A percentile compares a stretch with the other conserved stretches of the same genome.
phyloP scores from a whole-genome alignment of 176 grass and related monocot species.

The Eremochloa ophiuroides region DNA sequence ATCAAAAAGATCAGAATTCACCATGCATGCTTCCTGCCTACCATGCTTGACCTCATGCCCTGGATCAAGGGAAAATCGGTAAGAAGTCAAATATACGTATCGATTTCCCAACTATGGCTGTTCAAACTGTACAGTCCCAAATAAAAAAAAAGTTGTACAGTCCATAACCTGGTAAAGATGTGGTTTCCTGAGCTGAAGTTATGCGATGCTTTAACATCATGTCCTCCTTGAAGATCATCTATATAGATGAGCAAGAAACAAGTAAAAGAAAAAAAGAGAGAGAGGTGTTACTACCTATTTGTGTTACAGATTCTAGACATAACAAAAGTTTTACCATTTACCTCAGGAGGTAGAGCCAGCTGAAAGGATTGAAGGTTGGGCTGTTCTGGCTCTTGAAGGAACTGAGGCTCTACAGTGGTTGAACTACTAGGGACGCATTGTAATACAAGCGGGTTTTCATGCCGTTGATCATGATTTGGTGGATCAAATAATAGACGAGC shows the following conservation, averaged over 20 bases:
- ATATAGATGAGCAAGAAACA: background rate
- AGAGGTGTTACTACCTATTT: background rate
- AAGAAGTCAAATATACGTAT: background rate
- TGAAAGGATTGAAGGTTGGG: slow-evolving; percentile 37
- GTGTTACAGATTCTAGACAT: background rate
- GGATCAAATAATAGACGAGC: slow-evolving; percentile 27
- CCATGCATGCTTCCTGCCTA: slow-evolving; percentile 34
- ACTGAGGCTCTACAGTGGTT: slow-evolving; percentile 22
- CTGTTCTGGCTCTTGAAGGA: slow-evolving; percentile 32
- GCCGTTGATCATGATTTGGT: slow-evolving; percentile 17
- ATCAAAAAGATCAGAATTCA: slow-evolving; percentile 18
- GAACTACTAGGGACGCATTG: slow-evolving; percentile 33
- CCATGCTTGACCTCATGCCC: slow-evolving; percentile 42
- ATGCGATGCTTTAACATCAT: slow-evolving; percentile 37
- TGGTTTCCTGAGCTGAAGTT: slow-evolving; percentile 35
- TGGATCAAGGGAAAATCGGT: background rate
- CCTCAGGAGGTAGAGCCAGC: slow-evolving; percentile 45
- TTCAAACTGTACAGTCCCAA: background rate
- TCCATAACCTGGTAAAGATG: slow-evolving; percentile 38
- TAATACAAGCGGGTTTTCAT: slow-evolving; percentile 25
- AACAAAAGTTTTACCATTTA: background rate
- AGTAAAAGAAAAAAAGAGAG: background rate
- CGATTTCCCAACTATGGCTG: background rate
- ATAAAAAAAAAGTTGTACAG: too few relatives aligned
- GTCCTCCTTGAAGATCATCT: slow-evolving; percentile 64